A percentile compares a stretch with the other conserved stretches of the same genome.
Evolutionary conservation across 139 green algal genomes (phyloP).

Genomic region (Chara braunii): DNA sequence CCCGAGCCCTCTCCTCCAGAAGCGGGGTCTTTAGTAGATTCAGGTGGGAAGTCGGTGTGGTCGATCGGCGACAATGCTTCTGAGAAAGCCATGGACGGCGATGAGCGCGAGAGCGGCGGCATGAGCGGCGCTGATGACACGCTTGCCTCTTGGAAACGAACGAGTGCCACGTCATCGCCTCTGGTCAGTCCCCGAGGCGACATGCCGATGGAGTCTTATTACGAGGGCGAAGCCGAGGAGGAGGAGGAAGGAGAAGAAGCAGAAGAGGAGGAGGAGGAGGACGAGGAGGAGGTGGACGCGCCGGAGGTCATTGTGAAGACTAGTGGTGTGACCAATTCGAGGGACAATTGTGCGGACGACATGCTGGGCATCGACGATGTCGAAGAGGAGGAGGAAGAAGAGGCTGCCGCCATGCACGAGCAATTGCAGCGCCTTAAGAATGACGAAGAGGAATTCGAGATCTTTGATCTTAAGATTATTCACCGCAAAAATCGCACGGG

Average conservation of each 20-base stretch:
- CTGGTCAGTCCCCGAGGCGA: constrained; percentile 3
- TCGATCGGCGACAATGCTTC: constrained; percentile 11
- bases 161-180: constrained; percentile 8
- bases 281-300: not conserved
- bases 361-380: too few species aligned
- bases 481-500: constrained; percentile 57
- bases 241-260: not conserved
- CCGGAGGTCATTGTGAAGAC: not conserved
- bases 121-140: constrained; percentile 21
- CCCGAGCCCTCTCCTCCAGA: constrained; percentile 13
- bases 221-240: constrained; percentile 3
- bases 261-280: not conserved
- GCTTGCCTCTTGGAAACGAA: constrained; percentile 23
- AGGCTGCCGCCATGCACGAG: not conserved
- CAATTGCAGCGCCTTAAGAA: not conserved
- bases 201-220: not conserved
- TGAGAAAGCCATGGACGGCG: not conserved
- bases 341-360: not conserved
- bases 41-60: constrained; percentile 26
- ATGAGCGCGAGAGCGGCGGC: not conserved
- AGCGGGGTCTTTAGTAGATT: constrained; percentile 6
- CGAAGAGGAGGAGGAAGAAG: not conserved
- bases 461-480: constrained; percentile 33
- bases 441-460: constrained; percentile 37
- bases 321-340: not conserved